These are phyloP conservation scores for Melanogaster broomeanus DNA, from an alignment of 768 basidiomycete genomes.

Conservation along the genomic window DNA sequence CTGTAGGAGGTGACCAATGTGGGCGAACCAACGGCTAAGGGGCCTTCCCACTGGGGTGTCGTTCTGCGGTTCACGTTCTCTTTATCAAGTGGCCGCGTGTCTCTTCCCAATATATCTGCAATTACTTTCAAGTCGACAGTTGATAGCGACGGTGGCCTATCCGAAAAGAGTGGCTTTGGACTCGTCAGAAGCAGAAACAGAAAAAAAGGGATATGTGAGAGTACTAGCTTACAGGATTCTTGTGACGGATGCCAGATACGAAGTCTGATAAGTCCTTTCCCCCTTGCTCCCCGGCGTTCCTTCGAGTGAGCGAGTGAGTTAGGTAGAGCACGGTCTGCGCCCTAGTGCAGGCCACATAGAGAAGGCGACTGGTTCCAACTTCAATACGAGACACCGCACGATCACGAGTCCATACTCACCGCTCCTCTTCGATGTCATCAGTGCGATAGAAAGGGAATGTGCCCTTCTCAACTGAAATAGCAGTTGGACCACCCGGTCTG, in stretches of 20 bases:
- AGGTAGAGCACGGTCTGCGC: slow-evolving; percentile 74
- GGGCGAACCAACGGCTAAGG: neutral
- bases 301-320: slow-evolving; percentile 48
- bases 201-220: slow-evolving; percentile 18
- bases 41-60: slow-evolving; percentile 49
- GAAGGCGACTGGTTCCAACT: slow-evolving; percentile 55
- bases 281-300: slow-evolving; percentile 56
- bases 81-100: slow-evolving; percentile 38
- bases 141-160: slow-evolving; percentile 45
- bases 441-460: slow-evolving; percentile 76
- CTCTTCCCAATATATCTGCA: slow-evolving; percentile 53
- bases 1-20: neutral
- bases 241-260: slow-evolving; percentile 43
- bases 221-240: slow-evolving; percentile 40
- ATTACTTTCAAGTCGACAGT: slow-evolving; percentile 47
- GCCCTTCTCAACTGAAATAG: slow-evolving; percentile 59
- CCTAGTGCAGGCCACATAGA: slow-evolving; percentile 89
- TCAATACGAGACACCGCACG: neutral
- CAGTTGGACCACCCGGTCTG: neutral
- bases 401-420: slow-evolving; percentile 41
- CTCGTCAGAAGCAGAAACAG: neutral
- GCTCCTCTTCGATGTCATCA: slow-evolving; percentile 80
- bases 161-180: slow-evolving; percentile 42
- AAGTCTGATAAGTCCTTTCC: slow-evolving; percentile 59
- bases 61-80: slow-evolving; percentile 42